Conservation (phyloP, 257 asterid species). For the Solanum chaucha region DNA sequence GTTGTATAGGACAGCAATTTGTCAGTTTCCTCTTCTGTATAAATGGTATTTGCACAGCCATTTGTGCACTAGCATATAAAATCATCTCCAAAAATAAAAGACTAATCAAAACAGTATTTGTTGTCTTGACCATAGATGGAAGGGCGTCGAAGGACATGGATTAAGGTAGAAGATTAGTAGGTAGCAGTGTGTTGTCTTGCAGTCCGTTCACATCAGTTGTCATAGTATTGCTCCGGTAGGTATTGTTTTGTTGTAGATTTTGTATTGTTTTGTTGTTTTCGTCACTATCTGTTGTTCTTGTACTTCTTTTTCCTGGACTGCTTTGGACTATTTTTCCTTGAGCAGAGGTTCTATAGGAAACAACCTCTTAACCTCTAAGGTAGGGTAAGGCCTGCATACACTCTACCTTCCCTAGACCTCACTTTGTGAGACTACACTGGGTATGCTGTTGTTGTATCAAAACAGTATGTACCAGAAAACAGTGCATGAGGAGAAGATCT, state of each 20-base stretch:
- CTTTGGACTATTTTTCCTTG: not conserved
- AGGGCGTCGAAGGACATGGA: not conserved
- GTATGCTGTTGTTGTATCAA: not conserved
- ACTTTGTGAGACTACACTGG: not conserved
- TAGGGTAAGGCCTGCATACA: not conserved
- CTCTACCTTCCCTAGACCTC: not conserved
- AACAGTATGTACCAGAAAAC: not conserved
- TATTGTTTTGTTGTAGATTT: not conserved
- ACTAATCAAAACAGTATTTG: not conserved
- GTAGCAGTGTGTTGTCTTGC: not conserved
- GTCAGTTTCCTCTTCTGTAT: not conserved
- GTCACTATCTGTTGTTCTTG: not conserved
- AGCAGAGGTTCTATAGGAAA: not conserved
- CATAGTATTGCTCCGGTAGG: not conserved
- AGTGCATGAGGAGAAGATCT: not conserved
- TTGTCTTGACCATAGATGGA: not conserved
- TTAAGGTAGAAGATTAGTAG: not conserved
- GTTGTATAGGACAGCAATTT: not conserved
- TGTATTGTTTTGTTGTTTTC: not conserved
- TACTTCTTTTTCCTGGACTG: not conserved
- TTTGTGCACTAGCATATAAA: not conserved
- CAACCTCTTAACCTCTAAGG: not conserved
- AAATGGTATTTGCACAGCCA: not conserved
- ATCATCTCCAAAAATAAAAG: not conserved
- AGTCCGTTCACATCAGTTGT: not conserved